Base-by-base conservation (phyloP, 257 asterid species). In the Nicotiana sylvestris region DNA sequence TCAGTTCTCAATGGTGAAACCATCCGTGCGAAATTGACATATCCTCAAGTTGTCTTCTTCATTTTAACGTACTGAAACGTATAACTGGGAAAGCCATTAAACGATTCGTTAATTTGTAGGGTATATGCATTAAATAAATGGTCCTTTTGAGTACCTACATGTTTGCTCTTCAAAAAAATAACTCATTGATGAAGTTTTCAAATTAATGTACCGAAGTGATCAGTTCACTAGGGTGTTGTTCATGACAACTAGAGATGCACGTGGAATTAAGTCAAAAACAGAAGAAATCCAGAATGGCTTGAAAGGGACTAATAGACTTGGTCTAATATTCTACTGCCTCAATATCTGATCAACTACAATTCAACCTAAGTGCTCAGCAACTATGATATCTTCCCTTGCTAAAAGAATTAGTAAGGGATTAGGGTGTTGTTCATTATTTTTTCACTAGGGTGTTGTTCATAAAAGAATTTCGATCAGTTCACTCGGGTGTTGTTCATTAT, bases 211-310 rank as follows among this genome's bases (percentile, higher is more conserved):
- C 8, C 79, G 12, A 46, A 72, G 25, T 25, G 79, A 49, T 74
- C 15, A 46, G n/a, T 46, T 8, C 10, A 51, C 17, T 68, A 5
- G 33, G 29, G 46, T 15, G 3, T 43, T 21, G 4, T 72, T 46
- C 39, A 25, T 72, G 78, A 72, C 78, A 72, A 72, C 78, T 72
- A 72, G 37, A 72, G 16, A 74, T 74, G 80, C 80, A 74, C 43
- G 62, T 74, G 80, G 43, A 74, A 53, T 53, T 53, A 53, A 74
- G 39, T 49, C 39, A 13, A 6, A 12, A 25, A 7, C 16, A 74
- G 13, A 49, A 49, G 16, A 25, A 72, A 72, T 72, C 16, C 79
- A 72, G 79, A 29, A 72, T 46, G 15, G 61, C 15, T 72, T 72
- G 61, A 72, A 1, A 25, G 8, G 25, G 79, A 72, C 60, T n/a